Evolutionary conservation across 768 basidiomycete species (phyloP).

Genomic region (Rubroboletus pulcherrimus): DNA sequence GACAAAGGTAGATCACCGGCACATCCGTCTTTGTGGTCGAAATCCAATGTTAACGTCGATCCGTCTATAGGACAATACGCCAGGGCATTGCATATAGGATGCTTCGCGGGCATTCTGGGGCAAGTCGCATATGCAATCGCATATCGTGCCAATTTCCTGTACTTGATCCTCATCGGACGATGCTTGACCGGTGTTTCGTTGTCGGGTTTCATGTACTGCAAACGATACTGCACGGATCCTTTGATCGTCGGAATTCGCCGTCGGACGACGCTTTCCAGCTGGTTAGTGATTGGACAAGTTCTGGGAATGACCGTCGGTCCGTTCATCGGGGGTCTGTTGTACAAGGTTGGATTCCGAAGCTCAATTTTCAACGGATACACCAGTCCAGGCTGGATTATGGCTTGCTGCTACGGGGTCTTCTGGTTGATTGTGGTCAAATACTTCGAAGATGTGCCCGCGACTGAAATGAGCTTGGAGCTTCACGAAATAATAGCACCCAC

Average conservation of each 20-base stretch:
- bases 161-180: constrained; percentile 67
- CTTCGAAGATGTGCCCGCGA: constrained; percentile 39
- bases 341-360: constrained; percentile 55
- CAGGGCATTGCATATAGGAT: constrained; percentile 51
- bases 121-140: constrained; percentile 61
- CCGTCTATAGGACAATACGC: constrained; percentile 48
- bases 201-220: constrained; percentile 63
- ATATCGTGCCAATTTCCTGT: constrained; percentile 55
- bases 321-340: constrained; percentile 59
- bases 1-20: constrained; percentile 46
- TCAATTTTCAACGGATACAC: constrained; percentile 64
- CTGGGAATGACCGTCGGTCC: constrained; percentile 61
- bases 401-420: constrained; percentile 49
- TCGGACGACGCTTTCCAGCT: constrained; percentile 62
- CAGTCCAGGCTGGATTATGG: constrained; percentile 64
- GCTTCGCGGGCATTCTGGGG: constrained; percentile 49
- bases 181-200: constrained; percentile 59
- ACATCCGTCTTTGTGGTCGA: neutral
- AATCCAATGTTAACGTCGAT: neutral
- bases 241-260: constrained; percentile 62
- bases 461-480: constrained; percentile 8
- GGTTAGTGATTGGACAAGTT: constrained; percentile 61
- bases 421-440: constrained; percentile 38
- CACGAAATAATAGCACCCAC: neutral
- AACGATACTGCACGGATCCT: constrained; percentile 65